Evolutionary conservation across 176 grass and related monocot genomes (phyloP), one percentile per base, ranked within the genome.

Genomic region (Musa beccarii): DNA sequence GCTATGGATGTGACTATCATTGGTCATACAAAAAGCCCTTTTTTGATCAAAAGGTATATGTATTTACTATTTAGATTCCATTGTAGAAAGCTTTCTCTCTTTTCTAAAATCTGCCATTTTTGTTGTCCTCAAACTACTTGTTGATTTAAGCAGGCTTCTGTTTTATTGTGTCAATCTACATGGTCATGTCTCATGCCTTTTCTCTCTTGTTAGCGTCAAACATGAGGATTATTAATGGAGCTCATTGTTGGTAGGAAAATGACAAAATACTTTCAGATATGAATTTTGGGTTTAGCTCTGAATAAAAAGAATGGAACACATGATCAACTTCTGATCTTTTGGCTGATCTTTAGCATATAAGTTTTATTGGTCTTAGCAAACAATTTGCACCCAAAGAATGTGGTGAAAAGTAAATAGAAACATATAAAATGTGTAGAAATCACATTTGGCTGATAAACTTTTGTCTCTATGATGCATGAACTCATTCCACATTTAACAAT

Each of bases 1-100:
- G 95, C 76, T 98, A 84, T 84, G 90, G 90, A 89, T 98, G 95
- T 68, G 90, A 98, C 77, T 94, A 98, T 82, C 86, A 89, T 76
- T 90, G 86, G 80, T 69, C 90, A 19, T 52, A 87, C 78, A 69
- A 51, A 50, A 72, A 84, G 63, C 62, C 66, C 77, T 84, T 71
- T 49, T 98, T 94, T 91, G 90, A 98, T 81, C 83, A 82, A 70
- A 87, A 98, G 95, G 90, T 98, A 82, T 22, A 22, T 28, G 34
- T 43, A 43, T 43, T 49, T 13, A 9, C 24, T 13, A 51, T 17
- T 20, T 43, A 43, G 34, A 8, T 17, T 51, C 34, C 13, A 19
- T 51, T 70, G 11, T 70, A 51, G 17, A n/a, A 51, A 50, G 16
- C 20, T 34, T 52, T 70, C 9, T 49, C 66, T 69, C 15, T 69